Percentiles rank a stretch among this genome's conserved stretches.
These are phyloP conservation scores for Aschersonia sp. DNA, from an alignment of 2,329 filamentous ascomycete genomes.

Conservation along the genomic window DNA sequence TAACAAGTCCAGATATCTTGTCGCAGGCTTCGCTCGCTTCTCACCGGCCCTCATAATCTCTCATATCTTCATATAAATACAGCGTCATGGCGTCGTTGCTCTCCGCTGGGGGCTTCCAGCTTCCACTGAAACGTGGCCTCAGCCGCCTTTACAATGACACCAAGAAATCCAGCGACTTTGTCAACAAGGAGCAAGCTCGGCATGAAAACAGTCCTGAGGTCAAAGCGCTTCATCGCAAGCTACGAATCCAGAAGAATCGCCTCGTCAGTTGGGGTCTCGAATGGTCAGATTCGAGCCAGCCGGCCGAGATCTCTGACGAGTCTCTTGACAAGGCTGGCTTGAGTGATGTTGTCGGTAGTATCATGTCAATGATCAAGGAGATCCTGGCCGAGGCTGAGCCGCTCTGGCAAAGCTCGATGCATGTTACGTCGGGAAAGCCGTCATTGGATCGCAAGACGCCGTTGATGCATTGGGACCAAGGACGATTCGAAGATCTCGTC, in stretches of 20 bases:
- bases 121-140: conserved; percentile 46
- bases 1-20: too few species aligned
- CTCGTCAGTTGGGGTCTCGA: conserved; percentile 68
- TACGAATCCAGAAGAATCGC: conserved; percentile 67
- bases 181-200: conserved; percentile 44
- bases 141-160: conserved; percentile 69
- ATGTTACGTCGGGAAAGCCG: conserved; percentile 22
- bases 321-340: conserved; percentile 58
- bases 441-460: conserved; percentile 38
- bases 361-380: conserved; percentile 69
- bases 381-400: conserved; percentile 63
- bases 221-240: conserved; percentile 57
- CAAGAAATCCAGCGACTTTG: conserved; percentile 62
- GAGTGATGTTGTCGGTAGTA: conserved; percentile 62
- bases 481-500: conserved; percentile 61
- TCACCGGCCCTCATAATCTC: too few species aligned
- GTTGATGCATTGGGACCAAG: conserved; percentile 51
- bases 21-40: too few species aligned
- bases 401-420: conserved; percentile 49
- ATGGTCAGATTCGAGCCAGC: conserved; percentile 60
- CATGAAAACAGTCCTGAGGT: conserved; percentile 55
- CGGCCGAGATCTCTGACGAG: conserved; percentile 52
- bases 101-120: conserved; percentile 35
- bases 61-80: not conserved
- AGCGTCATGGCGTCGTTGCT: conserved; percentile 33